phyloP scores from a whole-genome alignment of 2,329 filamentous ascomycete genomes.

The Huntiella savannae region DNA sequence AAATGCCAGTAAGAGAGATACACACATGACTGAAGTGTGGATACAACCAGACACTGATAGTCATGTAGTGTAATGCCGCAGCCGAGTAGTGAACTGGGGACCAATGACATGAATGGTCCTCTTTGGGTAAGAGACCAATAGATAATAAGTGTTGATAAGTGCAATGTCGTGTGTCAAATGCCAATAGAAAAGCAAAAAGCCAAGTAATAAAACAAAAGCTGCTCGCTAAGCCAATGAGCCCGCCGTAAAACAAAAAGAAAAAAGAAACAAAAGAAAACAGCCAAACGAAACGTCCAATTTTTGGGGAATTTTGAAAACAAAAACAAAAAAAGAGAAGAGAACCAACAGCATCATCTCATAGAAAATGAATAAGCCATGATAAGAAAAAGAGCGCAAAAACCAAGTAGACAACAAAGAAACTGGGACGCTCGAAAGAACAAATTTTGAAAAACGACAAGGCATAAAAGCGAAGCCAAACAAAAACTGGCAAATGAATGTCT shows the following conservation, averaged over 20 bases:
- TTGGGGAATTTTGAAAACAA: conserved; percentile 4
- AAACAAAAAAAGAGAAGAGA: conserved; percentile 4
- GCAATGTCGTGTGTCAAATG: conserved; percentile 2
- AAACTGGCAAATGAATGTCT: not conserved
- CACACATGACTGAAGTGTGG: too few relatives aligned
- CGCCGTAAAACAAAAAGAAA: conserved; percentile 6
- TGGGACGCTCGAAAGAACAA: not conserved
- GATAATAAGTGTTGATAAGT: too few relatives aligned
- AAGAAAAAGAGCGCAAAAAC: conserved; percentile 2
- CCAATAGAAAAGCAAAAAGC: conserved; percentile 2
- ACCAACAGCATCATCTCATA: not conserved
- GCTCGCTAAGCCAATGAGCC: conserved; percentile 6
- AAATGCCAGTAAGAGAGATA: not conserved
- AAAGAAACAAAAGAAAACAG: conserved; percentile 8
- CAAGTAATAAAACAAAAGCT: conserved; percentile 3
- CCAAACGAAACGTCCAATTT: conserved; percentile 4
- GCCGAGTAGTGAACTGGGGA: too few relatives aligned
- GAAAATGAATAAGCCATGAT: not conserved
- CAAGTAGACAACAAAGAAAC: conserved; percentile 1
- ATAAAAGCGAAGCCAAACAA: not conserved
- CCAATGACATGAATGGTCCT: too few relatives aligned
- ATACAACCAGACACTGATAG: too few relatives aligned
- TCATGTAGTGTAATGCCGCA: too few relatives aligned
- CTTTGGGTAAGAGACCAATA: too few relatives aligned
- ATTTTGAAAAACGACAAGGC: not conserved